Evolutionary conservation across 2,329 filamentous ascomycete genomes (phyloP).

Genomic region (Daldinia sp.): DNA sequence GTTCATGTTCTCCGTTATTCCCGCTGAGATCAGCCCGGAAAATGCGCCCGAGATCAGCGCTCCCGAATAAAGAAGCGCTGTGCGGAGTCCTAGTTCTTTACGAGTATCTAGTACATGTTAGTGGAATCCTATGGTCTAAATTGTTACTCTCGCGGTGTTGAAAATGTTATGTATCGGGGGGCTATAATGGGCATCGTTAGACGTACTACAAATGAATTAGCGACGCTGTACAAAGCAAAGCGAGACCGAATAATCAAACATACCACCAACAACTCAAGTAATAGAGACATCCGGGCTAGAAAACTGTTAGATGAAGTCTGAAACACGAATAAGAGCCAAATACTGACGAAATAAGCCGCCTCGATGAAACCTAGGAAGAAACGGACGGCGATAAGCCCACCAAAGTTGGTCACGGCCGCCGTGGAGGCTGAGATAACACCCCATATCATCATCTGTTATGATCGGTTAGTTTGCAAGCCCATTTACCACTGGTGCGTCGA

Average conservation of each 20-base stretch:
- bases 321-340: not conserved
- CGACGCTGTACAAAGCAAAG: not conserved
- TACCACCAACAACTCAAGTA: slow-evolving; percentile 69
- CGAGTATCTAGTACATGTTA: slow-evolving; percentile 58
- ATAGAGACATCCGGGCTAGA: slow-evolving; percentile 65
- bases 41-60: slow-evolving; percentile 76
- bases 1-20: slow-evolving; percentile 73
- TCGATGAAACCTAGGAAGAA: slow-evolving; percentile 56
- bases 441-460: slow-evolving; percentile 57
- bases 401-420: slow-evolving; percentile 47
- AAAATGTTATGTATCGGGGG: too few species aligned
- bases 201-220: slow-evolving; percentile 33
- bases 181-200: not conserved
- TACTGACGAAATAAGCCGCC: slow-evolving; percentile 54
- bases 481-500: not conserved
- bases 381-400: slow-evolving; percentile 51
- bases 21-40: slow-evolving; percentile 69
- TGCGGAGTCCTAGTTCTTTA: slow-evolving; percentile 71
- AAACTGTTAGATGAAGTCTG: slow-evolving; percentile 18
- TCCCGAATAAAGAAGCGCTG: slow-evolving; percentile 72
- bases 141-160: too few species aligned
- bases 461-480: slow-evolving; percentile 22
- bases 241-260: not conserved
- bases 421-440: slow-evolving; percentile 56
- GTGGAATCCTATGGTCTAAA: not conserved